Conservation (phyloP, 306 rosid species). For the Chamaecrista fasciculata region DNA sequence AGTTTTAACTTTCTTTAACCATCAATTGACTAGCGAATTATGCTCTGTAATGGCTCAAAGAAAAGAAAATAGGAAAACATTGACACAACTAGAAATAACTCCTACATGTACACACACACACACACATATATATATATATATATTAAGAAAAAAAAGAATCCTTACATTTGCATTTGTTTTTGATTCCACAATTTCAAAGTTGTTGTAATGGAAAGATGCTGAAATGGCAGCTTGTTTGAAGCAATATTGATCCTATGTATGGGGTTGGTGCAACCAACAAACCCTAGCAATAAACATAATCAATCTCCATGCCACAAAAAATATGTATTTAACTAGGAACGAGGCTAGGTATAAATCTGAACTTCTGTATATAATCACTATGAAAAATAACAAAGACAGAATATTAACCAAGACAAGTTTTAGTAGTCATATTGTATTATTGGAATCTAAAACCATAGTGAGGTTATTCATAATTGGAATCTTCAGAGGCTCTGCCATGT, state of each 20-base stretch:
- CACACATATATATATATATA: no score
- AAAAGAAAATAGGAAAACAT: background rate
- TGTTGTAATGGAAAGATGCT: conserved; percentile 85
- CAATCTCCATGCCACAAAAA: no score
- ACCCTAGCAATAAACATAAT: no score
- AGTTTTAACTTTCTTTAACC: background rate
- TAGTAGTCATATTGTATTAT: conserved; percentile 3
- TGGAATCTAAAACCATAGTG: conserved; percentile 89
- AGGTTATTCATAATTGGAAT: conserved; percentile 83
- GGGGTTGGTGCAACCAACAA: conserved; percentile 71
- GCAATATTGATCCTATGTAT: conserved; percentile 88
- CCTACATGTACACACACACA: no score
- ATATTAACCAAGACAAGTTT: background rate
- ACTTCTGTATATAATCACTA: background rate
- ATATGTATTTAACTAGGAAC: background rate
- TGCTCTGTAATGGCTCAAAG: background rate
- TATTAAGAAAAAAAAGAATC: background rate
- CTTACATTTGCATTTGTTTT: conserved; percentile 63
- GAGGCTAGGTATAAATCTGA: conserved; percentile 9
- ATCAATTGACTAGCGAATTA: background rate
- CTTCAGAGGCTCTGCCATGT: conserved; percentile 86
- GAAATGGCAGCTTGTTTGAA: conserved; percentile 95
- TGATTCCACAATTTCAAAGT: conserved; percentile 91
- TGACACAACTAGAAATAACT: background rate
- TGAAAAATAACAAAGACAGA: background rate